Evolutionary conservation across 495 filamentous ascomycete species (phyloP), one percentile per base, ranked within the genome.

Genomic region (Arthonia radiata): DNA sequence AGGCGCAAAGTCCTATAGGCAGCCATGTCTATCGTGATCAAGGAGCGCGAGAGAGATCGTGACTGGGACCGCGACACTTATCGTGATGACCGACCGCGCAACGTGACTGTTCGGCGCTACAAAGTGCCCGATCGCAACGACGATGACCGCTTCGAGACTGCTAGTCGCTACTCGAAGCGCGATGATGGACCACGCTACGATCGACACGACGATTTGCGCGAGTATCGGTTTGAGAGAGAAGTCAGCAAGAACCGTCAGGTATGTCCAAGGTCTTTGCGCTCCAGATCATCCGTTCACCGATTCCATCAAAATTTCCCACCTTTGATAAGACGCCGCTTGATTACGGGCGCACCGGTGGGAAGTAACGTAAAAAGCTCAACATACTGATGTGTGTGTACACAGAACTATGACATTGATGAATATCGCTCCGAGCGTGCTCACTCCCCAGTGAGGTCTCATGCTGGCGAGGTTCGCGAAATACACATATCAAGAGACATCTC

Each of bases 101-200:
- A 39, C 35, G 48, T 46, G 24, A 53, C 49, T 2, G 44, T 53
- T 18, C 43, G 44, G 25, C 43, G 48, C 19, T 53, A 53, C 35
- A 43, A 45, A 31, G 35, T 51, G 2, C 49, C 48, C 19, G 49
- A 53, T 9, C 31, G 25, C 14, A 27, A 36, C 19, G 33, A 40
- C 31, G 33, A 39, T 5, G 39, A 43, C 27, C 31, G 33, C 15
- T 33, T 47, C 25, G 55, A 67, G 42, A 41, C 52, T 13, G 63
- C 61, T 44, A 59, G 65, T 36, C 51, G 65, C 23, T 48, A 62
- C 37, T 52, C 38, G 34, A 35, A 34, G 18, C 44, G 43, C n/a
- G 42, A 43, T 29, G 30, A 35, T 18, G 15, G 31, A 24, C 27
- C 36, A 33, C 13, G 32, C 34, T 17, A 26, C 32, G 5, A 40